Evolutionary conservation across 768 basidiomycete species (phyloP), one percentile per base, ranked within the genome.

Genomic region (Boletus eberwhitei): DNA sequence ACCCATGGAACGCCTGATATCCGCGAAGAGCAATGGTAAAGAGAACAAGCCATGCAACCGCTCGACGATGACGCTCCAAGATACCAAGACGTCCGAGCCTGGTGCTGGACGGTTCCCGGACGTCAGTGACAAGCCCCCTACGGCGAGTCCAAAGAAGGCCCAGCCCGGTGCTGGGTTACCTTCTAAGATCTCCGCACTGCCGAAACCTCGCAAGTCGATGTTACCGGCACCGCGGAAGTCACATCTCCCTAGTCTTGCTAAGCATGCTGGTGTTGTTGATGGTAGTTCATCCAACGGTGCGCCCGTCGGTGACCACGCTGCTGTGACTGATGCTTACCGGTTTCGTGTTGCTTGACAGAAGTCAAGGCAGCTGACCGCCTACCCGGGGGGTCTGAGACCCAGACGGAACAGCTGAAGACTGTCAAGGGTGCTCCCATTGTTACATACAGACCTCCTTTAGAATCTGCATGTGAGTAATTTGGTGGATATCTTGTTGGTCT

Each of bases 371-470:
- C 36, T 48, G 35, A 19, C 29, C 34, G 62, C 52, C 53, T 36
- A 49, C 39, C 50, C 29, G 31, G 60, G 51, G 54, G 53, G 57
- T 64, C 55, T 62, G 64, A 8, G 50, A 53, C 57, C 55, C 54
- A 45, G 59, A 52, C 38, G 50, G 26, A 29, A 35, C 48, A 31
- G 41, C 36, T 17, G 17, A 56, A 24, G 53, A 40, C 54, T 36
- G 19, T 42, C 36, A 26, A 38, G 24, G 19, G 37, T 39, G 24
- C 39, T 41, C 19, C 57, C 41, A 26, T 26, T 34, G 21, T 21
- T 7, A 41, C 24, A 26, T 19, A 17, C 8, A 37, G 17, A 29
- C 5, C 37, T 44, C 48, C 43, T 39, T 50, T 22, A 31, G 34
- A 16, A n/a, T 36, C 50, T 31, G 2, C 32, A 29, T 12, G 65